Base-by-base conservation (phyloP, 139 green algal species). In the Pseudopediastrum boryanum region DNA sequence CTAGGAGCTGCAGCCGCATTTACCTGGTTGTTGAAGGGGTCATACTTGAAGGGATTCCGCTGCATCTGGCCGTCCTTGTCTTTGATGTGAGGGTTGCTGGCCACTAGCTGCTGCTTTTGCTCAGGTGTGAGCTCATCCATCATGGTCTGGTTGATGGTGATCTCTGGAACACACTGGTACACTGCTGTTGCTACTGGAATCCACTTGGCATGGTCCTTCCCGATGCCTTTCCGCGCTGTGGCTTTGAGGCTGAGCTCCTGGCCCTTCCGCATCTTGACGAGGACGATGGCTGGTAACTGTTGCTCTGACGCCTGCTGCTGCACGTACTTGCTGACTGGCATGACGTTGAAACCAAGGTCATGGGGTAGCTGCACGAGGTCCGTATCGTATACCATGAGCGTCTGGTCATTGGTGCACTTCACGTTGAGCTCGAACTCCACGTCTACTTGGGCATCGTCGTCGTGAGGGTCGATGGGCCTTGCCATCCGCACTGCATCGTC, bases 131-230 rank as follows among this genome's bases (percentile, higher is more conserved):
- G 81, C 41, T 86, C 90, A 23, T 86, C 81, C 85, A 96, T 87
- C 8, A 95, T 65, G 4, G 69, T 52, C 2, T 92, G 79, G 79
- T 97, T 95, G 64, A 98, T 93, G 43, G 54, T 84, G 67, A 98
- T 98, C 31, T 96, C 88, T 2, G 95, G 91, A 33, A 52, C 71
- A 56, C 16, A 85, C 74, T 87, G 87, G 80, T 93, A 97, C 10
- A 86, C 81, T 5, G 88, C 94, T 25, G 96, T 98, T 8, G 95
- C 93, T 27, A 96, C 94, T 4, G 96, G 96, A 23, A 93, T 94
- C 93, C 94, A 99, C 86, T 99, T 99, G 25, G 96, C 96, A 77
- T 99, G 96, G 85, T 99, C 96, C 80, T 99, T 99, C 33, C 94
- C 96, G 21, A 98, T 94, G 27, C 94, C 94, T 78, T 97, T 96